Conservation (phyloP, 139 green algal genomes). For the Helicosporidium sp. region DNA sequence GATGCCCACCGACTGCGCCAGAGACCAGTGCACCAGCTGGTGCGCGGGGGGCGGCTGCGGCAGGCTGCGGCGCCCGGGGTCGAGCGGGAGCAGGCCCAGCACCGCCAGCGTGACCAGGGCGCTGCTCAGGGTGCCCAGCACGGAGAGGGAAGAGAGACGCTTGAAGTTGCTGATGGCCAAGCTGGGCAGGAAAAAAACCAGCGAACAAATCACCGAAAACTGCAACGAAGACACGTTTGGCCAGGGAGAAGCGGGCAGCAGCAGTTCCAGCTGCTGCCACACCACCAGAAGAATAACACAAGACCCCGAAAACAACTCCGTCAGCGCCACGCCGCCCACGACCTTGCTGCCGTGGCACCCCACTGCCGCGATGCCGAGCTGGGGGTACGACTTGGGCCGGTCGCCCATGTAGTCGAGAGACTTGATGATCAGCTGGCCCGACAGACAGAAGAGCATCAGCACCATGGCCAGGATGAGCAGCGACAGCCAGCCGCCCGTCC, state of each 20-base stretch:
- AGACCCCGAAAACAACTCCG: constrained; percentile 23
- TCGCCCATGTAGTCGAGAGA: constrained; percentile 14
- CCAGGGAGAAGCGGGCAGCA: too few relatives aligned
- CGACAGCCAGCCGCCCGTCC: constrained; percentile 20
- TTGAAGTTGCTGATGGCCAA: constrained; percentile 17
- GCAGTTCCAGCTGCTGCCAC: constrained; percentile 18
- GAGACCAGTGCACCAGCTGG: constrained; percentile 1
- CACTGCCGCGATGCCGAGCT: constrained; percentile 7
- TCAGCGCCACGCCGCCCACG: constrained; percentile 14
- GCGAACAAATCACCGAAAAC: too few relatives aligned
- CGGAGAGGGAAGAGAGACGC: constrained; percentile 12
- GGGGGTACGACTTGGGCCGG: constrained; percentile 10
- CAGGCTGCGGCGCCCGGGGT: constrained; percentile 10
- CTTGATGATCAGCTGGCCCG: constrained; percentile 17
- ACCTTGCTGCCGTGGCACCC: constrained; percentile 6
- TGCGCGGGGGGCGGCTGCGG: constrained; percentile 8
- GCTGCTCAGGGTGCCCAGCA: constrained; percentile 12
- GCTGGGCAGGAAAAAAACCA: too few relatives aligned
- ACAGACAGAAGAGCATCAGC: constrained; percentile 14
- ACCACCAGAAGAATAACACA: constrained; percentile 22
- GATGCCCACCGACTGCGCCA: constrained; percentile 27
- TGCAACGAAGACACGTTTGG: too few relatives aligned
- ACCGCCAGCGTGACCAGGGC: constrained; percentile 13
- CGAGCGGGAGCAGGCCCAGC: constrained; percentile 7
- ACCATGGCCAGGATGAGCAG: constrained; percentile 6